Evolutionary conservation across 2,329 filamentous ascomycete genomes (phyloP).

Genomic region (Orbilia blumenaviensis): DNA sequence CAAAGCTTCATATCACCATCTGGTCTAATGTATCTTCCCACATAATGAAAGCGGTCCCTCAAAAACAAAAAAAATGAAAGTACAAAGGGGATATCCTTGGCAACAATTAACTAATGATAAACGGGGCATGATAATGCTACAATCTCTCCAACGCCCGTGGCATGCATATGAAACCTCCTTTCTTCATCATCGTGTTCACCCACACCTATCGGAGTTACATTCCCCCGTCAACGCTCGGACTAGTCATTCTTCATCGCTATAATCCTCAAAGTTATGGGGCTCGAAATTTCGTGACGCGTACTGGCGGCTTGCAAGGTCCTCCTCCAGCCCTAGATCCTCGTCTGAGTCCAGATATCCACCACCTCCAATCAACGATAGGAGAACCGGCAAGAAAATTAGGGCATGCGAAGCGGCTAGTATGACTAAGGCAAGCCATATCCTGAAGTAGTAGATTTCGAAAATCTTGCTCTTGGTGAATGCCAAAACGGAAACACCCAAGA

Average conservation of each 20-base stretch:
- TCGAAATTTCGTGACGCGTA: constrained; percentile 16
- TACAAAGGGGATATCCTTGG: constrained; percentile 1
- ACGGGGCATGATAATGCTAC: constrained; percentile 33
- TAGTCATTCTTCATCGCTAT: constrained; percentile 52
- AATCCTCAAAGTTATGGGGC: constrained; percentile 34
- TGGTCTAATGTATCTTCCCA: constrained; percentile 1
- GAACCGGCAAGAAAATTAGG: constrained; percentile 88
- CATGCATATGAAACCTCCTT: constrained; percentile 27
- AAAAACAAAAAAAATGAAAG: background rate
- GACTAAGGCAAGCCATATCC: constrained; percentile 92
- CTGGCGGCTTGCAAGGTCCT: constrained; percentile 78
- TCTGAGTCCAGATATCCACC: constrained; percentile 88
- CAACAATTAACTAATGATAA: background rate
- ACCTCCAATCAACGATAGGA: constrained; percentile 84
- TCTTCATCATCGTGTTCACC: constrained; percentile 1
- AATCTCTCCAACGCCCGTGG: constrained; percentile 39
- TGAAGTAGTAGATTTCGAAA: constrained; percentile 99
- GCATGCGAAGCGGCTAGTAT: constrained; percentile 88
- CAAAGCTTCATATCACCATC: background rate
- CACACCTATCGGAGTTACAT: constrained; percentile 30
- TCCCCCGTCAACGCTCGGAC: constrained; percentile 40
- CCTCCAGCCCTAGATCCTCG: constrained; percentile 85
- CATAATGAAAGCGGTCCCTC: background rate
- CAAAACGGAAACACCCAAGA: constrained; percentile 88
- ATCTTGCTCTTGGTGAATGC: constrained; percentile 98